Evolutionary conservation across 2,329 filamentous ascomycete species (phyloP).

Genomic region (Stagonosporopsis vannaccii): DNA sequence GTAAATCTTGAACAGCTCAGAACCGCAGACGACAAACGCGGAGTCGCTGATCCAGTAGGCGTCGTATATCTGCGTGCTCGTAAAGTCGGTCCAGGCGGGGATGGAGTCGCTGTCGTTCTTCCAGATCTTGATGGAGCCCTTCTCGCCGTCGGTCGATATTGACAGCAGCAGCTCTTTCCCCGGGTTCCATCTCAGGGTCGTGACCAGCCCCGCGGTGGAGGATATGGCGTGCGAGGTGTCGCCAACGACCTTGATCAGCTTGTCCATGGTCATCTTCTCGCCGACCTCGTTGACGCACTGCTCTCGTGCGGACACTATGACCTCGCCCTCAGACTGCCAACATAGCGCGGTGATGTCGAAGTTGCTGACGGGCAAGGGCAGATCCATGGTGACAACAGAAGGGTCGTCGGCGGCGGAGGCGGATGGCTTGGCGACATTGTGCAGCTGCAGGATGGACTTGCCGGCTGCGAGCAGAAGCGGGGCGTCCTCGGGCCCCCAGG

Average conservation of each 20-base stretch:
- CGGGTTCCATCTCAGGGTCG: conserved; percentile 47
- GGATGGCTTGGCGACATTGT: conserved; percentile 35
- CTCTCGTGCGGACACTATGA: conserved; percentile 46
- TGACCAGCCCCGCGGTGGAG: conserved; percentile 48
- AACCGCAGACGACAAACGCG: conserved; percentile 55
- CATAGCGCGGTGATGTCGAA: conserved; percentile 48
- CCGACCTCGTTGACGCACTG: conserved; percentile 46
- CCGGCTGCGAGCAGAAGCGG: conserved; percentile 47
- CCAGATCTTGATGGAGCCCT: conserved; percentile 51
- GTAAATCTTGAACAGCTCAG: conserved; percentile 50
- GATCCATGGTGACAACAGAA: conserved; percentile 29
- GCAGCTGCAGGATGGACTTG: conserved; percentile 45
- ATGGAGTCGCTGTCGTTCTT: conserved; percentile 45
- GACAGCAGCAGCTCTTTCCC: conserved; percentile 44
- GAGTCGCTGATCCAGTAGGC: conserved; percentile 54
- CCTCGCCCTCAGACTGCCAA: conserved; percentile 45
- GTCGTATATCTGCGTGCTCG: conserved; percentile 52
- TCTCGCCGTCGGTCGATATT: conserved; percentile 50
- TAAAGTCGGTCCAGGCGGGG: conserved; percentile 52
- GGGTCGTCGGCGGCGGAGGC: conserved; percentile 8
- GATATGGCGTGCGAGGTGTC: conserved; percentile 43
- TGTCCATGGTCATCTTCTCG: conserved; percentile 49
- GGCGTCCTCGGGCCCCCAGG: conserved; percentile 44
- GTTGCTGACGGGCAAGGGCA: conserved; percentile 39
- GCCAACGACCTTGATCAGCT: conserved; percentile 45